These are phyloP conservation scores for Isabelozyma rhagii DNA, from an alignment of 805 yeast species.

Conservation along the genomic window DNA sequence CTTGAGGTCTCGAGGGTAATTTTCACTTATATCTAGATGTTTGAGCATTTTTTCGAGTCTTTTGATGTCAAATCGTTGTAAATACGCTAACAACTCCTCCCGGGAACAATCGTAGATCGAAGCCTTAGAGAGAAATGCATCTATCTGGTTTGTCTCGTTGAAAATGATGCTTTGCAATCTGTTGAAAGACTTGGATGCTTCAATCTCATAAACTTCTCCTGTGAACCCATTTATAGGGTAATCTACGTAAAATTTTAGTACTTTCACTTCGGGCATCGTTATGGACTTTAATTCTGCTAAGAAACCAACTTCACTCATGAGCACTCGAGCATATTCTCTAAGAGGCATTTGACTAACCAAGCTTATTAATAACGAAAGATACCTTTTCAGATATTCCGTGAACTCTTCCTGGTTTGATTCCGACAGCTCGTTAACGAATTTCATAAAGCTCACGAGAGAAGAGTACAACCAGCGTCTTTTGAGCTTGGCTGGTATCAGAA, in stretches of 20 bases:
- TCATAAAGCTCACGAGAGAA: constrained; percentile 3
- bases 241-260: constrained; percentile 8
- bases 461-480: constrained; percentile 5
- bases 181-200: not conserved
- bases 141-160: constrained; percentile 1
- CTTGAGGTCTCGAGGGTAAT: not conserved
- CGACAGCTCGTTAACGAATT: not conserved
- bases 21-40: not conserved
- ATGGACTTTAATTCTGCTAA: not conserved
- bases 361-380: constrained; percentile 1
- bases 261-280: not conserved
- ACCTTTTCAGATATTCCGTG: constrained; percentile 4
- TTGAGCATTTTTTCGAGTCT: not conserved
- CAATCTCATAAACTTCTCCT: constrained; percentile 14
- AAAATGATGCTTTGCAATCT: constrained; percentile 4
- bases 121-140: constrained; percentile 1
- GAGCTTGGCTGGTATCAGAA: not conserved
- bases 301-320: constrained; percentile 3
- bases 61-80: not conserved
- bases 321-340: constrained; percentile 1
- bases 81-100: not conserved
- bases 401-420: not conserved
- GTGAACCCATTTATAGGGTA: constrained; percentile 44
- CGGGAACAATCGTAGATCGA: not conserved
- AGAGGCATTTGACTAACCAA: constrained; percentile 2